Evolutionary conservation across 306 rosid species (phyloP).

Genomic region (Inga leiocalycina): DNA sequence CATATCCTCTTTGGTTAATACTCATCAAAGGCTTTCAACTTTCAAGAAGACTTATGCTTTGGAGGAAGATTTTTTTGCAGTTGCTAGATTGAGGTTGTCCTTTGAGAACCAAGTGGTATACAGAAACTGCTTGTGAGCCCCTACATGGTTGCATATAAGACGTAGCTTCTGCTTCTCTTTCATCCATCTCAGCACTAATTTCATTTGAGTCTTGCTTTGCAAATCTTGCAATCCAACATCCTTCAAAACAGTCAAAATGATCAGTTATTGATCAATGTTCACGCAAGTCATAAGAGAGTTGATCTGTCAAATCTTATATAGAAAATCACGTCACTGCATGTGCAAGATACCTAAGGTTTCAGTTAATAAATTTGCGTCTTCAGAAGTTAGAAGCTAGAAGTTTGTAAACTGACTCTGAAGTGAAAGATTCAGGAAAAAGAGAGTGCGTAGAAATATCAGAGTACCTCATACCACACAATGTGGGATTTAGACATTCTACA

Average conservation of each 20-base stretch:
- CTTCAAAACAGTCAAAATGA: not conserved
- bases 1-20: not conserved
- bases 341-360: not conserved
- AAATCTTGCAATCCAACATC: constrained; percentile 20
- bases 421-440: not conserved
- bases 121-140: constrained; percentile 24
- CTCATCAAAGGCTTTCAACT: constrained; percentile 4
- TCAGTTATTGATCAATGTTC: not conserved
- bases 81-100: not conserved
- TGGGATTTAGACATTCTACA: not conserved
- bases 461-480: not conserved
- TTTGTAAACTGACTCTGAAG: not conserved
- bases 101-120: constrained; percentile 23
- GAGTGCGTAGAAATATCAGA: not conserved
- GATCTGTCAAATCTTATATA: not conserved
- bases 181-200: constrained; percentile 22
- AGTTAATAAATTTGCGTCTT: not conserved
- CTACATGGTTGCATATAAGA: constrained; percentile 22
- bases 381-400: not conserved
- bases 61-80: not conserved
- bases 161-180: constrained; percentile 26
- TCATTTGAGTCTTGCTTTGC: constrained; percentile 24
- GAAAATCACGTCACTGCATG: not conserved
- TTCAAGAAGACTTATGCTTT: constrained; percentile 13
- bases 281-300: not conserved